Base-by-base conservation (phyloP, 768 basidiomycete genomes). In the Nidularia pulvinata region DNA sequence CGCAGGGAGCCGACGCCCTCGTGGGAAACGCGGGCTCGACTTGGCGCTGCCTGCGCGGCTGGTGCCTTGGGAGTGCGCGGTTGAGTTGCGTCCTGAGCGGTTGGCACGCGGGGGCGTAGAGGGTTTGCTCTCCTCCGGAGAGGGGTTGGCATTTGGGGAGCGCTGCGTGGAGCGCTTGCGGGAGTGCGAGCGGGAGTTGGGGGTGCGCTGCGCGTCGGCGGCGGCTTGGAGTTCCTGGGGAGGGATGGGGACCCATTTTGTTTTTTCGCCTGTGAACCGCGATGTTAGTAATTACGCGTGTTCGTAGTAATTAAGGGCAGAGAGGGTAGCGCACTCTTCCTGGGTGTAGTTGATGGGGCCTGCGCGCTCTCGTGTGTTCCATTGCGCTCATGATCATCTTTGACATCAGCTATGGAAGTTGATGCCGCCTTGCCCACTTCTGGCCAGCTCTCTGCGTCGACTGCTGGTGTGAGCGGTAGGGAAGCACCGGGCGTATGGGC, bases 211-310 rank as follows among this genome's bases (percentile, higher is more conserved):
- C 6, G 76, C 73, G 56, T 84, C 81, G 9, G 77, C 74, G 13
- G 82, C 75, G 5, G 80, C 81, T 59, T 80, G 80, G 13, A 84
- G 70, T 58, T 85, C 84, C 50, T 75, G 69, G 0, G 80, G 69
- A 2, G 84, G 82, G 43, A 85, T 81, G n/a, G 75, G 73, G 0
- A 79, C 75, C 85, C 85, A 85, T 68, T 84, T 85, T 5, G 77
- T 67, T 68, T 83, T 84, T 65, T 82, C 82, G 57, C 71, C 80
- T 78, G 57, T 48, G 55, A 48, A 52, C 53, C 44, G 47, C 13
- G 11, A 47, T 34, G 9, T 35, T 35, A 33, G 46, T 54, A 54
- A 51, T 48, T 55, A 16, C 43, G 10, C 32, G 19, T 13, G 39
- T 16, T 51, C 33, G 54, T 25, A 25, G 25, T 25, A 25, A 25